Evolutionary conservation across 106 monocot species (phyloP).

Genomic region (Gastrodia elata): DNA sequence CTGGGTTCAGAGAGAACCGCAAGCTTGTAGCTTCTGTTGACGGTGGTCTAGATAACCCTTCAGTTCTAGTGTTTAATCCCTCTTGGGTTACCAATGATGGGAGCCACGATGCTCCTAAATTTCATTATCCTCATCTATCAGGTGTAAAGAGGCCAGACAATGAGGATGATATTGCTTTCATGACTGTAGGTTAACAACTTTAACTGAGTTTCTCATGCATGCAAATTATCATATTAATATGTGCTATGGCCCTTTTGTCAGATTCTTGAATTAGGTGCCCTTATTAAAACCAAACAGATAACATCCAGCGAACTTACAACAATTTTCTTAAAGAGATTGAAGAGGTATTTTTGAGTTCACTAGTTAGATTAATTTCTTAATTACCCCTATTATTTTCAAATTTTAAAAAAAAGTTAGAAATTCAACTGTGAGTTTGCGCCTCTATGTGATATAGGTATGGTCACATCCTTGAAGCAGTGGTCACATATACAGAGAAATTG

Average conservation of each 20-base stretch:
- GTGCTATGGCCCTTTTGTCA: slow-evolving; percentile 7
- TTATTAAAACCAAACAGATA: slow-evolving; percentile 74
- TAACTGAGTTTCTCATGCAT: neutral
- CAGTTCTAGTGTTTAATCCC: slow-evolving; percentile 77
- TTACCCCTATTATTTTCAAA: neutral
- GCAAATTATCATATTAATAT: neutral
- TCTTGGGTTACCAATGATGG: slow-evolving; percentile 42
- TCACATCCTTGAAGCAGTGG: slow-evolving; percentile 66
- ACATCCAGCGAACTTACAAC: slow-evolving; percentile 68
- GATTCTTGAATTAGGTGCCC: slow-evolving; percentile 80
- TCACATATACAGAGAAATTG: slow-evolving; percentile 73
- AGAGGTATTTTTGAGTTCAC: slow-evolving; percentile 32
- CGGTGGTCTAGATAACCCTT: slow-evolving; percentile 77
- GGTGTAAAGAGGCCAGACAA: slow-evolving; percentile 37
- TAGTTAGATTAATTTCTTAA: neutral
- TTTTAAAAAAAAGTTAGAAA: neutral
- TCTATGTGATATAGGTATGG: slow-evolving; percentile 40
- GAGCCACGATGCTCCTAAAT: slow-evolving; percentile 18
- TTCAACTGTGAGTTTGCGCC: neutral
- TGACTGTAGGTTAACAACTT: slow-evolving; percentile 42
- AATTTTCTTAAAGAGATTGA: slow-evolving; percentile 68
- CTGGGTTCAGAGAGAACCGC: slow-evolving; percentile 53
- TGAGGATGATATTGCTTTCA: slow-evolving; percentile 86
- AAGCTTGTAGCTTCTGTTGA: slow-evolving; percentile 58
- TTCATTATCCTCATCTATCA: slow-evolving; percentile 45